phyloP scores from a whole-genome alignment of 345 rosid genomes.

The Psidium friedrichsthalianum region DNA sequence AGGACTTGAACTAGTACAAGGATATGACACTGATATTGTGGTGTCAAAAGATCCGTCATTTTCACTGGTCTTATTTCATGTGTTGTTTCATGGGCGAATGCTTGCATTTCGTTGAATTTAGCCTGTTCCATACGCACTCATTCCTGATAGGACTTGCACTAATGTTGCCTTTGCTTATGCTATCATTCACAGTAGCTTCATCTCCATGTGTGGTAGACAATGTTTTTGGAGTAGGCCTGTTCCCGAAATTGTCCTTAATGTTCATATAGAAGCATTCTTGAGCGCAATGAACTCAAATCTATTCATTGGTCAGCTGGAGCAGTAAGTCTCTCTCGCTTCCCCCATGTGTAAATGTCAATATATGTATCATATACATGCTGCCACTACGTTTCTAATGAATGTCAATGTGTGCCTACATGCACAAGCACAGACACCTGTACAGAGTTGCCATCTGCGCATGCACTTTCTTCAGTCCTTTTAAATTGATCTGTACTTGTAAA shows the following conservation, averaged over 20 bases:
- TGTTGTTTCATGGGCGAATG: neutral
- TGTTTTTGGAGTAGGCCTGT: neutral
- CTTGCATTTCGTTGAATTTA: neutral
- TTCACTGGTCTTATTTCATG: neutral
- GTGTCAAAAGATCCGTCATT: neutral
- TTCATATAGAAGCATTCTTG: slow-evolving; percentile 57
- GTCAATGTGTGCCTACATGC: neutral
- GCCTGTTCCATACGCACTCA: neutral
- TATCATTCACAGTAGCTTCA: neutral
- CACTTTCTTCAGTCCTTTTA: neutral
- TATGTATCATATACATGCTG: neutral
- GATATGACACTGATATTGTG: neutral
- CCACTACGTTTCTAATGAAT: neutral
- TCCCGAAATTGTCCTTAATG: slow-evolving; percentile 25
- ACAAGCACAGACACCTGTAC: neutral
- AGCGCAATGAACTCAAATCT: slow-evolving; percentile 56
- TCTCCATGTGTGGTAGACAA: neutral
- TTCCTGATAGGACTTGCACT: neutral
- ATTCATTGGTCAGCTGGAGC: slow-evolving; percentile 79
- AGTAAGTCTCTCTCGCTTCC: slow-evolving; percentile 29
- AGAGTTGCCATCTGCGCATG: neutral
- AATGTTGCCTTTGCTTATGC: neutral
- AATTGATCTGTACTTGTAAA: neutral
- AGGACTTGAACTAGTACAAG: neutral
- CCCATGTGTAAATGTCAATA: neutral